These are phyloP conservation scores for Skeletonema grethae DNA, from an alignment of 108 stramenopile species.

Conservation along the genomic window DNA sequence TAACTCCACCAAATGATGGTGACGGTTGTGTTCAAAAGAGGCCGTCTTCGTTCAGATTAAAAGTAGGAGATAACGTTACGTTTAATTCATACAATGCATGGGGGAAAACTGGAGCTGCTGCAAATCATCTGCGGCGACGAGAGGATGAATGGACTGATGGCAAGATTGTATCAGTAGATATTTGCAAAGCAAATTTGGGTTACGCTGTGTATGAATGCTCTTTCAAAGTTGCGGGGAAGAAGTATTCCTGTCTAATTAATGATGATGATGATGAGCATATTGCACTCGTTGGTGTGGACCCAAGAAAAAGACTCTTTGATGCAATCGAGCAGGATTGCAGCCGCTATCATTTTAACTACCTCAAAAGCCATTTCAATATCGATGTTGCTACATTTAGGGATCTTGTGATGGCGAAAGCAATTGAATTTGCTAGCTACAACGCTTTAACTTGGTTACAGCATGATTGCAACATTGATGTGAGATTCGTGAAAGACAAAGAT, in stretches of 20 bases:
- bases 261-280: slow-evolving; percentile 7
- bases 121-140: background rate
- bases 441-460: slow-evolving; percentile 17
- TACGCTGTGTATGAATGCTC: slow-evolving; percentile 10
- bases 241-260: slow-evolving; percentile 3
- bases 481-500: slow-evolving; percentile 1
- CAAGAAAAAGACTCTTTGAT: slow-evolving; percentile 23
- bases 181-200: background rate
- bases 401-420: slow-evolving; percentile 3
- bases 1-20: background rate
- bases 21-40: background rate
- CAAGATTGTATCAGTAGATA: background rate
- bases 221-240: background rate
- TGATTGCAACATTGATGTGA: background rate
- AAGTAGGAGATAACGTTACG: background rate
- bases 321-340: slow-evolving; percentile 15
- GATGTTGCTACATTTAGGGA: slow-evolving; percentile 4
- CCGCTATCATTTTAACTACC: slow-evolving; percentile 2
- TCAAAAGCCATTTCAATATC: slow-evolving; percentile 1
- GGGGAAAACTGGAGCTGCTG: background rate
- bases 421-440: slow-evolving; percentile 13
- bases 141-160: background rate
- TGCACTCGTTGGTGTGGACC: slow-evolving; percentile 1
- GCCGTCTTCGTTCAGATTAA: background rate
- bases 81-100: background rate